phyloP scores from a whole-genome alignment of 2,329 filamentous ascomycete species.

The Penicillium sp. region DNA sequence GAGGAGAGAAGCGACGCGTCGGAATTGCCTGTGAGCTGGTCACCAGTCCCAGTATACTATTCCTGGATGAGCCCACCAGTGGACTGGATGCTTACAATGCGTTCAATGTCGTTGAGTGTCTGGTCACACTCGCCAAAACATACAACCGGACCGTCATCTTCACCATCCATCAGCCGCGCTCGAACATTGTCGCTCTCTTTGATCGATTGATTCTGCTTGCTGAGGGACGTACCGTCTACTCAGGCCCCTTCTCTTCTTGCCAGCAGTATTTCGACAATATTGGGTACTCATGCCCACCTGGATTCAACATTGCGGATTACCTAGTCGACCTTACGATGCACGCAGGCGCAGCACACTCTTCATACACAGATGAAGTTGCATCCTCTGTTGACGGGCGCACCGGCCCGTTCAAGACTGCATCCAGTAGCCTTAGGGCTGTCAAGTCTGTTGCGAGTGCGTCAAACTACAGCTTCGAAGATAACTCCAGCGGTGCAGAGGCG shows the following conservation, averaged over 20 bases:
- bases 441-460: constrained; percentile 89
- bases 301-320: constrained; percentile 99
- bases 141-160: constrained; percentile 98
- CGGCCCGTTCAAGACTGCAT: constrained; percentile 69
- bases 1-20: constrained; percentile 92
- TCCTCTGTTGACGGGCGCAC: constrained; percentile 56
- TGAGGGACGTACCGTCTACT: constrained; percentile 87
- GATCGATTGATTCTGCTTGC: constrained; percentile 91
- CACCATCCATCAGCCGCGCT: constrained; percentile 96
- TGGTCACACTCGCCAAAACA: constrained; percentile 90
- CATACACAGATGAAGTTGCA: constrained; percentile 55
- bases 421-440: constrained; percentile 82
- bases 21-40: constrained; percentile 97
- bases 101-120: constrained; percentile 95
- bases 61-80: constrained; percentile 95
- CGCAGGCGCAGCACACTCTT: constrained; percentile 63
- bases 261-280: constrained; percentile 90
- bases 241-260: constrained; percentile 83
- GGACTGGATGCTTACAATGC: constrained; percentile 96
- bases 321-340: constrained; percentile 98
- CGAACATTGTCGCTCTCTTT: constrained; percentile 96
- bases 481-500: constrained; percentile 61
- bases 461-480: constrained; percentile 70
- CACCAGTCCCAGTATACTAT: constrained; percentile 94
- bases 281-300: constrained; percentile 89